phyloP scores from a whole-genome alignment of 495 filamentous ascomycete genomes.

The Pyrenula aspistea region DNA sequence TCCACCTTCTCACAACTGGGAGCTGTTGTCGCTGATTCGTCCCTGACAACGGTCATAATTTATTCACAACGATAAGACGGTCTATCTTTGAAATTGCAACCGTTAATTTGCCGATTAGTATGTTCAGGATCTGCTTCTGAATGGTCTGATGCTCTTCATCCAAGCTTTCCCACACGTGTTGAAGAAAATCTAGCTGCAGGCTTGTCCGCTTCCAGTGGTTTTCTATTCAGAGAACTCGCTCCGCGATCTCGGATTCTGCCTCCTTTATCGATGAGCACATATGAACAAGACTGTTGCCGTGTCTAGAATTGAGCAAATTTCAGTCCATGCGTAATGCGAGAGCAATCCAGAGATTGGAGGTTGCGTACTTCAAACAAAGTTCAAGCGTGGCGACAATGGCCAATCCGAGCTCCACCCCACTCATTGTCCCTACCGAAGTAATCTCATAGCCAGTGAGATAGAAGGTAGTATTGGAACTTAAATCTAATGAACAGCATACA shows the following conservation, averaged over 20 bases:
- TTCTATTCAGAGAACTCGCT: slow-evolving; percentile 20
- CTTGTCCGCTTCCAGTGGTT: slow-evolving; percentile 20
- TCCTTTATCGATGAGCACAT: slow-evolving; percentile 13
- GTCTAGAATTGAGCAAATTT: slow-evolving; percentile 8
- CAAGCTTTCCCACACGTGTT: slow-evolving; percentile 17
- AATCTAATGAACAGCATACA: background rate
- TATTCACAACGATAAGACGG: slow-evolving; percentile 9
- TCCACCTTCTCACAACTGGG: slow-evolving; percentile 11
- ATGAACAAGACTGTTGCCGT: slow-evolving; percentile 18
- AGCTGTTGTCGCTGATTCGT: background rate
- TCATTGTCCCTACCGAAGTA: background rate
- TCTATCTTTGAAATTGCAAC: slow-evolving; percentile 13
- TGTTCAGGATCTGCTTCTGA: slow-evolving; percentile 17
- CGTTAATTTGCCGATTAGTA: slow-evolving; percentile 18
- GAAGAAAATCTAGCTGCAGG: slow-evolving; percentile 22
- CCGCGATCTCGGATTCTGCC: slow-evolving; percentile 15
- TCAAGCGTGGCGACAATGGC: slow-evolving; percentile 13
- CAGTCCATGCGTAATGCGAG: background rate
- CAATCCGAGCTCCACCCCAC: slow-evolving; percentile 9
- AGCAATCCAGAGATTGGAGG: too few relatives aligned
- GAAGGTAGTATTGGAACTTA: background rate
- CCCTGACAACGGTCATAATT: background rate
- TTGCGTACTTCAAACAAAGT: slow-evolving; percentile 15
- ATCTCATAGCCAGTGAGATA: background rate
- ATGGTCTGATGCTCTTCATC: slow-evolving; percentile 20